phyloP scores from a whole-genome alignment of 2,329 filamentous ascomycete species.

The Trichoderma simmonsii region DNA sequence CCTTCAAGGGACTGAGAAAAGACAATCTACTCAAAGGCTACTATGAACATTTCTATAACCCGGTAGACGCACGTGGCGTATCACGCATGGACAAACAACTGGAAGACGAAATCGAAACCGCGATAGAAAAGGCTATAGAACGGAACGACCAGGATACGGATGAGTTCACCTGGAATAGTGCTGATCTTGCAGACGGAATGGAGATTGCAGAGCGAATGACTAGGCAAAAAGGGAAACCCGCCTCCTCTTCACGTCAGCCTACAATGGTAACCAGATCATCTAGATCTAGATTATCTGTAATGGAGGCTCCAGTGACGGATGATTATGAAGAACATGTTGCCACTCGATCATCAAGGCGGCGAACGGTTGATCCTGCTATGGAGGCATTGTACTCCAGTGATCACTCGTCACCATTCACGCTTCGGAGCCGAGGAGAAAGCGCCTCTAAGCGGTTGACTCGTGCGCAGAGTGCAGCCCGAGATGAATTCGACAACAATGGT shows the following conservation, averaged over 20 bases:
- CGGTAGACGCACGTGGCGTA: constrained; percentile 65
- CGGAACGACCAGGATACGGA: constrained; percentile 66
- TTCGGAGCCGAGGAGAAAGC: constrained; percentile 31
- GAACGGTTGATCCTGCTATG: constrained; percentile 45
- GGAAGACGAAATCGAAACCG: constrained; percentile 50
- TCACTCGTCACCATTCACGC: constrained; percentile 51
- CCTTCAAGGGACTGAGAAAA: constrained; percentile 55
- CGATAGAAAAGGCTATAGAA: constrained; percentile 58
- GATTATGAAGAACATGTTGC: neutral
- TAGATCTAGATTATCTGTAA: neutral
- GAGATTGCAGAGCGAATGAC: neutral
- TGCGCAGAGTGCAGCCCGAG: neutral
- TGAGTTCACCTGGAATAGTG: constrained; percentile 58
- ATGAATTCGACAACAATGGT: neutral
- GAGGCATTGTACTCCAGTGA: constrained; percentile 60
- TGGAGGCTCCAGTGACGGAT: neutral
- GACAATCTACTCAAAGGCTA: constrained; percentile 60
- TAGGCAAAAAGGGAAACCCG: neutral
- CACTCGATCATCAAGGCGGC: constrained; percentile 35
- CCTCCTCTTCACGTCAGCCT: constrained; percentile 31
- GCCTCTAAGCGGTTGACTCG: neutral
- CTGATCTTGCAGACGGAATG: constrained; percentile 47
- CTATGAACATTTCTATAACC: constrained; percentile 58
- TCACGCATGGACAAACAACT: constrained; percentile 60
- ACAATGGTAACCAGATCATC: constrained; percentile 40